These are phyloP conservation scores for Tolypocladium sp. DNA, from an alignment of 2,329 filamentous ascomycete genomes.

Conservation along the genomic window DNA sequence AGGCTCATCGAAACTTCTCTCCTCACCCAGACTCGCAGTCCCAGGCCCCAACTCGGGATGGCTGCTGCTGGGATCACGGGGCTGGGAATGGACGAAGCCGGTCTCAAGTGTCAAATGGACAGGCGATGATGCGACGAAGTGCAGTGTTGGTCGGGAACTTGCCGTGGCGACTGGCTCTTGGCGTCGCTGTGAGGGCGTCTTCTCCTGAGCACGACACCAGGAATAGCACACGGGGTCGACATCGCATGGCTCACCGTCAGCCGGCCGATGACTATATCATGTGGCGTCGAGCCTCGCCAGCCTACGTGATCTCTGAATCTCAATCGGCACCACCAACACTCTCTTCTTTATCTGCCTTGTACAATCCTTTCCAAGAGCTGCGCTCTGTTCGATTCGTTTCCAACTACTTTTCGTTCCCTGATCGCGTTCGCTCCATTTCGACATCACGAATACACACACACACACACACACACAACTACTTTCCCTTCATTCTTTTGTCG, in stretches of 20 bases:
- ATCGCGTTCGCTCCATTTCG: conserved; percentile 1
- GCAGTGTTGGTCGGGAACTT: not conserved
- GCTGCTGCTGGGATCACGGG: not conserved
- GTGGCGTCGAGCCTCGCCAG: not conserved
- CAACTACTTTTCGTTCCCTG: conserved; percentile 3
- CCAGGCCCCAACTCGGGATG: not conserved
- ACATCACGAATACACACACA: too few species aligned
- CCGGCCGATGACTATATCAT: not conserved
- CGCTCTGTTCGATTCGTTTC: conserved; percentile 16
- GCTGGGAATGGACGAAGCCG: conserved; percentile 7
- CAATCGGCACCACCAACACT: conserved; percentile 3
- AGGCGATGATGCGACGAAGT: not conserved
- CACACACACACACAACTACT: not conserved
- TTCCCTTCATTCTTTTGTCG: not conserved
- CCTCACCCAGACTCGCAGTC: not conserved
- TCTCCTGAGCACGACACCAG: not conserved
- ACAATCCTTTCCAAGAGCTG: conserved; percentile 14
- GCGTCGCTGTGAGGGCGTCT: not conserved
- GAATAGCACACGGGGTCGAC: not conserved
- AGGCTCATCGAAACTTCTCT: not conserved
- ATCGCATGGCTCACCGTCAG: not conserved
- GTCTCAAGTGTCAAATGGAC: conserved; percentile 8
- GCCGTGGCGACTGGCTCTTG: not conserved
- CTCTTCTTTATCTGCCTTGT: conserved; percentile 5
- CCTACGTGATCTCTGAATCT: not conserved